These are phyloP conservation scores for Fraxinus albicans DNA, from an alignment of 305 asterid genomes.

Conservation along the genomic window DNA sequence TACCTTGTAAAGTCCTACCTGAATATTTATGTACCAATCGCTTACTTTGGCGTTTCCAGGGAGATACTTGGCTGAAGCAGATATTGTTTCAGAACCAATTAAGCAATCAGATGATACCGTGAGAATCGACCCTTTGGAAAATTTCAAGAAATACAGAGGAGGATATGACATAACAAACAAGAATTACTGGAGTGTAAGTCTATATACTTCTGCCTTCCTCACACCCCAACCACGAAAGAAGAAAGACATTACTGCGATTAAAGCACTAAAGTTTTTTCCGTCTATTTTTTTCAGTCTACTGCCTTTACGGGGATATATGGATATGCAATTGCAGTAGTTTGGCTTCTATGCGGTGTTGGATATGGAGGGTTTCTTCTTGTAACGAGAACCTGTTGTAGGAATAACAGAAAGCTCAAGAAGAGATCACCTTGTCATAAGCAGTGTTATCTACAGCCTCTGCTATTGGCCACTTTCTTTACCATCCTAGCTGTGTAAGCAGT, in stretches of 20 bases:
- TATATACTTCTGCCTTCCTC: neutral
- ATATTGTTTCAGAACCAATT: neutral
- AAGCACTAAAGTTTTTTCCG: neutral
- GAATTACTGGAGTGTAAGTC: conserved; percentile 87
- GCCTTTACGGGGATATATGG: conserved; percentile 72
- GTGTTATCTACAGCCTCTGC: conserved; percentile 41
- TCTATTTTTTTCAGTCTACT: conserved; percentile 57
- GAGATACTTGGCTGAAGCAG: conserved; percentile 36
- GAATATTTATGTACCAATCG: neutral
- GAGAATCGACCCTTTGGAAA: conserved; percentile 66
- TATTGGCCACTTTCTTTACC: conserved; percentile 54
- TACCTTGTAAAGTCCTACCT: neutral
- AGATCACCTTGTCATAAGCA: conserved; percentile 37
- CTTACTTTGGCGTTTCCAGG: conserved; percentile 34
- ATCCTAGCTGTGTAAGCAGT: conserved; percentile 60
- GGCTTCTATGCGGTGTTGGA: conserved; percentile 68
- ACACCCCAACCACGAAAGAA: neutral
- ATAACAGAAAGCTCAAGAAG: conserved; percentile 38
- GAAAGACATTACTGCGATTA: neutral
- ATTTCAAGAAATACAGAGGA: conserved; percentile 71
- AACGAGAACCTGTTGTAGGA: conserved; percentile 31
- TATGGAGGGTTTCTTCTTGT: conserved; percentile 52
- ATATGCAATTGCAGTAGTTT: conserved; percentile 49
- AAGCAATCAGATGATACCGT: conserved; percentile 42
- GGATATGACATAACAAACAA: conserved; percentile 73